phyloP scores from a whole-genome alignment of 257 asterid genomes.

The Solanum pimpinellifolium region DNA sequence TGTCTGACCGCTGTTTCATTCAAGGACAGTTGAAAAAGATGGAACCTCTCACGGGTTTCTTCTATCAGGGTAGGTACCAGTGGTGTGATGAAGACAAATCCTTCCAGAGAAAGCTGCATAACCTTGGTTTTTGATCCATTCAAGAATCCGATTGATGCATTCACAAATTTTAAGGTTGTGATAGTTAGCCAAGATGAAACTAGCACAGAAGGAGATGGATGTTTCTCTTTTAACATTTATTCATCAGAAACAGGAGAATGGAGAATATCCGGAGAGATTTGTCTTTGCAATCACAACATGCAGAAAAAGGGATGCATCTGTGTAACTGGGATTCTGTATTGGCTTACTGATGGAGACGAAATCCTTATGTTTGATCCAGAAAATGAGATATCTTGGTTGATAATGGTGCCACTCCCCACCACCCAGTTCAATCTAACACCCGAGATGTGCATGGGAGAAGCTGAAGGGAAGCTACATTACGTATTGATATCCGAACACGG shows the following conservation, averaged over 20 bases:
- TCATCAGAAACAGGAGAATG: slow-evolving; percentile 34
- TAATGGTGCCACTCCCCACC: slow-evolving; percentile 34
- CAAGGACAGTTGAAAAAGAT: slow-evolving; percentile 16
- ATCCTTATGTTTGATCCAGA: slow-evolving; percentile 53
- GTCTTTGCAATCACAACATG: slow-evolving; percentile 12
- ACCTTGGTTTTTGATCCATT: slow-evolving; percentile 47
- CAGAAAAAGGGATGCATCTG: slow-evolving; percentile 29
- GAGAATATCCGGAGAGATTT: slow-evolving; percentile 29
- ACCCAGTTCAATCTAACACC: slow-evolving; percentile 13
- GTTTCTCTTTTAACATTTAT: slow-evolving; percentile 29
- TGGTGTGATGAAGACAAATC: slow-evolving; percentile 25
- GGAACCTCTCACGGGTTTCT: slow-evolving; percentile 44
- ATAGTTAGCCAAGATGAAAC: slow-evolving; percentile 10
- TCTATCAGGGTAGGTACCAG: slow-evolving; percentile 42
- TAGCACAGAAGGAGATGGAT: slow-evolving; percentile 8
- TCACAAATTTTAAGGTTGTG: slow-evolving; percentile 38
- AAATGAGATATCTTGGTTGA: slow-evolving; percentile 33
- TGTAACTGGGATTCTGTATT: slow-evolving; percentile 30
- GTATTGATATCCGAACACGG: slow-evolving; percentile 38
- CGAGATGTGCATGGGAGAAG: slow-evolving; percentile 60
- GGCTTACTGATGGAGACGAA: slow-evolving; percentile 47
- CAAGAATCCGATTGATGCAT: slow-evolving; percentile 7
- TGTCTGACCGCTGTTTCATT: slow-evolving; percentile 41
- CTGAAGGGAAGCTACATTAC: slow-evolving; percentile 22
- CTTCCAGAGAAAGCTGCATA: slow-evolving; percentile 17